These are phyloP conservation scores for Austropuccinia psidii DNA, from an alignment of 1,284 basidiomycete species.

Conservation along the genomic window DNA sequence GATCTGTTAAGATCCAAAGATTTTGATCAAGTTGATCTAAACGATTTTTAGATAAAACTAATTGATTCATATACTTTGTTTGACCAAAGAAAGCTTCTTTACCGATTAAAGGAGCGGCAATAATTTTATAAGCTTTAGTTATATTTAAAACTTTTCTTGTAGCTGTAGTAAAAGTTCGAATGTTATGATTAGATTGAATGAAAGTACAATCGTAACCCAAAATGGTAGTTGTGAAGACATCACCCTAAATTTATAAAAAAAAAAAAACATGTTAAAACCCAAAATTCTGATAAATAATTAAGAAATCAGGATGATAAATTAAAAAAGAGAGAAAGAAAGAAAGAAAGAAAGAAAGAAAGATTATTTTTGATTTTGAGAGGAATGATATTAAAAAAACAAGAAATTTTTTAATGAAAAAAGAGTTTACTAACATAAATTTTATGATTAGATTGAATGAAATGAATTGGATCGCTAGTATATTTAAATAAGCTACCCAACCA, in stretches of 20 bases:
- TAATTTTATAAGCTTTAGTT: constrained; percentile 30
- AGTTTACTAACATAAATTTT: constrained; percentile 12
- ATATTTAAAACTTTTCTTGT: constrained; percentile 32
- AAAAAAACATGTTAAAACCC: too few relatives aligned
- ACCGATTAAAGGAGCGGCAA: constrained; percentile 24
- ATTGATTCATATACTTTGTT: constrained; percentile 23
- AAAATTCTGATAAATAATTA: not conserved
- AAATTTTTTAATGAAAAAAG: not conserved
- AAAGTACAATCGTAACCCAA: constrained; percentile 33
- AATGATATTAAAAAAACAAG: not conserved
- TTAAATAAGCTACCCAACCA: constrained; percentile 29
- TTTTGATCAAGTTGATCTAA: constrained; percentile 10
- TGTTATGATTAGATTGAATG: constrained; percentile 29
- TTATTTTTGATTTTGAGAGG: not conserved
- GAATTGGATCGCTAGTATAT: constrained; percentile 32
- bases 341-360: not conserved
- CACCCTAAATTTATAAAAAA: constrained; percentile 9
- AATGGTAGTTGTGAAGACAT: constrained; percentile 35
- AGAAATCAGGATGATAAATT: not conserved
- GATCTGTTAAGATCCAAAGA: constrained; percentile 23
- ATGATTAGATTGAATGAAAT: constrained; percentile 19
- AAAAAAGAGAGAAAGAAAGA: not conserved
- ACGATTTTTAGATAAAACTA: constrained; percentile 21
- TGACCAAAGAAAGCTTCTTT: constrained; percentile 35
- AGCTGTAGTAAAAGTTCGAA: constrained; percentile 29